These are phyloP conservation scores for Coniosporium tulheliwenetii DNA, from an alignment of 2,329 filamentous ascomycete genomes.

Conservation along the genomic window DNA sequence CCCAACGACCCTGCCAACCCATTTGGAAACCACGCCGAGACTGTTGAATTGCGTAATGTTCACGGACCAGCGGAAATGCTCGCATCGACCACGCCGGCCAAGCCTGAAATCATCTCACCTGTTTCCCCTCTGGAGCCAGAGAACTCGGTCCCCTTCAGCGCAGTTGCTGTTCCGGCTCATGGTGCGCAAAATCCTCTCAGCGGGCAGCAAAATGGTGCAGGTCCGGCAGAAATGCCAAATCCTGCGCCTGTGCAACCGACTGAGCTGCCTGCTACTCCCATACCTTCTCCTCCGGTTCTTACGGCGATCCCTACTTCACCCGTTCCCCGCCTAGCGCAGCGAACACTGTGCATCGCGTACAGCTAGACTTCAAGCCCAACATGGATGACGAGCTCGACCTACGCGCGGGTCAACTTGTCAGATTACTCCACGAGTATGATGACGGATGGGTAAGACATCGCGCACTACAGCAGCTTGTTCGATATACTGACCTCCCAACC, in stretches of 20 bases:
- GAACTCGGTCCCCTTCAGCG: too few species aligned
- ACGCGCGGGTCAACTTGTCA: constrained; percentile 65
- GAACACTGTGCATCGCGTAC: constrained; percentile 72
- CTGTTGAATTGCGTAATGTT: constrained; percentile 11
- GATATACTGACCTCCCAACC: constrained; percentile 9
- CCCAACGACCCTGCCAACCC: constrained; percentile 18
- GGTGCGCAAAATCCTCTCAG: too few species aligned
- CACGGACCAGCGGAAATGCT: too few species aligned
- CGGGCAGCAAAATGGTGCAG: neutral
- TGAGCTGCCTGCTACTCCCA: neutral
- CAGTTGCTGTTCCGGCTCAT: too few species aligned
- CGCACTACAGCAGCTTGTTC: neutral
- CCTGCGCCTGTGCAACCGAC: neutral
- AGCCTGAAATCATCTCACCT: too few species aligned
- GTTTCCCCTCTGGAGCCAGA: too few species aligned
- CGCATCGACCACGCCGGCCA: too few species aligned
- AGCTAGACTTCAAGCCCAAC: constrained; percentile 85
- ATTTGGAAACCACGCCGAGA: constrained; percentile 19
- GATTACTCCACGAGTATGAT: constrained; percentile 89
- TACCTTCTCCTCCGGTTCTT: constrained; percentile 21
- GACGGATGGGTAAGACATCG: constrained; percentile 75
- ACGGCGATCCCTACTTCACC: constrained; percentile 21
- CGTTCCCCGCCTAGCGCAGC: constrained; percentile 18
- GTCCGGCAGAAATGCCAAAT: neutral
- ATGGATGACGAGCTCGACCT: constrained; percentile 86